Base-by-base conservation (phyloP, 2,329 filamentous ascomycete species). In the Pseudogymnoascus sp. region DNA sequence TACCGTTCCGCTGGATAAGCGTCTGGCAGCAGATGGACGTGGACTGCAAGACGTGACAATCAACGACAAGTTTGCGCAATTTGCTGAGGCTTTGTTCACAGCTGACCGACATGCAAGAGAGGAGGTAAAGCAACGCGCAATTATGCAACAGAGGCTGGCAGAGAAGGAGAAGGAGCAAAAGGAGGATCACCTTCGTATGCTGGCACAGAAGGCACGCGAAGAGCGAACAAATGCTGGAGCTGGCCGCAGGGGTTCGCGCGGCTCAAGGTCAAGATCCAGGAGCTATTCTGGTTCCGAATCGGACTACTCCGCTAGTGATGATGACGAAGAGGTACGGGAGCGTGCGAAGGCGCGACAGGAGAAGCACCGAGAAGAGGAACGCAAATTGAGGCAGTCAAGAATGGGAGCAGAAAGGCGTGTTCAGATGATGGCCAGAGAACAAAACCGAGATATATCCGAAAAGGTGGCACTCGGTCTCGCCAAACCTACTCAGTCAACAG, bases 11-110 rank as follows among this genome's bases (percentile, higher is more conserved):
- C 76, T 99, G 60, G 94, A 99, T 74, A 99, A 99, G 79, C 87
- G 94, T 72, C 78, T 99, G 68, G 94, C 94, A 15, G 93, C 94
- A 7, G 93, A 97, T 74, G 94, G 94, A 10, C 84, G 94, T 70
- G 91, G 91, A 0, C 74, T 99, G 65, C 92, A 97, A 74, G 94
- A 99, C 72, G 86, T 96, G 42, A 88, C 91, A 5, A 97, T 99
- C 77, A 97, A 96, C 76, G 94, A 99, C 79, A 97, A 97, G 73
- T 97, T 99, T 72, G 93, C 93, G 2, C 91, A 96, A 70, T 95
- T 99, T 72, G 89, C 92, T 0, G 94, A 99, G 76, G 92, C 93
- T 0, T 78, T 99, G 37, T 95, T 94, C 74, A 95, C 94, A 66
- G 94, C 94, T 1, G 94, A 99, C 72, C 82, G 93, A 58, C 94